phyloP scores from a whole-genome alignment of 306 rosid species.

The Cucurbita argyrosperma region DNA sequence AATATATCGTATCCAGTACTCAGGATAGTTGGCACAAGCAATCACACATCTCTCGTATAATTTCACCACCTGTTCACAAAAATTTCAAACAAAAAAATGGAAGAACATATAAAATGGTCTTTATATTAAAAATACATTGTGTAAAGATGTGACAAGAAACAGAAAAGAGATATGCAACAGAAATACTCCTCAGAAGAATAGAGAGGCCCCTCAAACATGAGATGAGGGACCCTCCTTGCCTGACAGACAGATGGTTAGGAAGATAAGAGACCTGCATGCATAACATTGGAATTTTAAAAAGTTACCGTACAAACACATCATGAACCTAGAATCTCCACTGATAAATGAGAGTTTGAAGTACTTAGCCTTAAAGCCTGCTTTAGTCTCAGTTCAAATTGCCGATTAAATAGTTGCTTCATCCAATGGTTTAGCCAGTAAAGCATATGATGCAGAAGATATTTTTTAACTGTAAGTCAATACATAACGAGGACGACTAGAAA shows the following conservation, averaged over 20 bases:
- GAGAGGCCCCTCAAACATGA: constrained; percentile 98
- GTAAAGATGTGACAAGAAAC: constrained; percentile 32
- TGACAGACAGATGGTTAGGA: constrained; percentile 84
- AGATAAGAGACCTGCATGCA: constrained; percentile 98
- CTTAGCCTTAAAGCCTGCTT: constrained; percentile 99
- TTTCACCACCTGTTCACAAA: constrained; percentile 66
- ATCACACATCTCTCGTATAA: constrained; percentile 89
- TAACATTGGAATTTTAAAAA: constrained; percentile 90
- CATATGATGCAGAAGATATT: constrained; percentile 63
- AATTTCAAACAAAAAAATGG: constrained; percentile 5
- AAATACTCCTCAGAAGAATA: constrained; percentile 89
- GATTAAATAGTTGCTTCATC: constrained; percentile 92
- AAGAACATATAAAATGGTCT: neutral
- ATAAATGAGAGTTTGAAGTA: constrained; percentile 92
- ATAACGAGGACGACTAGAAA: constrained; percentile 29
- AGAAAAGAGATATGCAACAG: constrained; percentile 55
- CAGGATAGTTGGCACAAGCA: constrained; percentile 97
- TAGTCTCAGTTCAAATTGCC: constrained; percentile 99
- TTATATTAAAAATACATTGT: constrained; percentile 4
- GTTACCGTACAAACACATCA: constrained; percentile 59
- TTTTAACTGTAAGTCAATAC: constrained; percentile 63
- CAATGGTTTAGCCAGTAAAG: constrained; percentile 88
- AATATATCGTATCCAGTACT: constrained; percentile 85
- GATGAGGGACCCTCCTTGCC: constrained; percentile 99
- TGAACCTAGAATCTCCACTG: constrained; percentile 83